These are phyloP conservation scores for Neurospora sp. DNA, from an alignment of 495 filamentous ascomycete species.

Conservation along the genomic window DNA sequence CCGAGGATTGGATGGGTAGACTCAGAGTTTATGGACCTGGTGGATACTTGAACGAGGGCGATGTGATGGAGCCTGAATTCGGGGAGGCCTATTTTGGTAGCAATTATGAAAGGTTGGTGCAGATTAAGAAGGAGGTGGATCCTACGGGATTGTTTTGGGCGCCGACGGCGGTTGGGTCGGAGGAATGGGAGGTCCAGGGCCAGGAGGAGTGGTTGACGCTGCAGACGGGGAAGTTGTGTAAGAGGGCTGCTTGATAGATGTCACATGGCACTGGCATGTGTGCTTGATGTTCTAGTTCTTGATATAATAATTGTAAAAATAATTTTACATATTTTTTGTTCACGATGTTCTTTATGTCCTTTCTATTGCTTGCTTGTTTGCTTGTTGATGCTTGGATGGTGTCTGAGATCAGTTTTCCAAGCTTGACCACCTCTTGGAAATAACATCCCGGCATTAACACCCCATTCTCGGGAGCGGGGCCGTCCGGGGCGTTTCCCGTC, in stretches of 20 bases:
- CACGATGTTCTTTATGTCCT: too few species aligned
- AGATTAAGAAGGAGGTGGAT: slow-evolving; percentile 42
- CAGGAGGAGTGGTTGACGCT: slow-evolving; percentile 11
- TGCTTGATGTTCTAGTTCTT: too few species aligned
- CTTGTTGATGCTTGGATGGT: too few species aligned
- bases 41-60: slow-evolving; percentile 41
- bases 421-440: not conserved
- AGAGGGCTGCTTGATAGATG: not conserved
- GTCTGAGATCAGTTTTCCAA: too few species aligned
- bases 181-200: slow-evolving; percentile 25
- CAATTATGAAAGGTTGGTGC: slow-evolving; percentile 33
- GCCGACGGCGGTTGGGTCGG: slow-evolving; percentile 43
- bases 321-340: too few species aligned
- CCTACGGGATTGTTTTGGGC: slow-evolving; percentile 47
- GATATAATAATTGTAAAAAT: too few species aligned
- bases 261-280: too few species aligned
- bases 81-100: slow-evolving; percentile 50
- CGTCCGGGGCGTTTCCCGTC: not conserved
- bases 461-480: not conserved
- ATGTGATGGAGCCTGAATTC: slow-evolving; percentile 54
- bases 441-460: not conserved
- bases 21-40: slow-evolving; percentile 21
- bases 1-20: slow-evolving; percentile 16
- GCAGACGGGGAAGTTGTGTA: slow-evolving; percentile 17
- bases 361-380: too few species aligned